Conservation (phyloP, 805 yeast genomes). For the Metschnikowia noctiluminum region DNA sequence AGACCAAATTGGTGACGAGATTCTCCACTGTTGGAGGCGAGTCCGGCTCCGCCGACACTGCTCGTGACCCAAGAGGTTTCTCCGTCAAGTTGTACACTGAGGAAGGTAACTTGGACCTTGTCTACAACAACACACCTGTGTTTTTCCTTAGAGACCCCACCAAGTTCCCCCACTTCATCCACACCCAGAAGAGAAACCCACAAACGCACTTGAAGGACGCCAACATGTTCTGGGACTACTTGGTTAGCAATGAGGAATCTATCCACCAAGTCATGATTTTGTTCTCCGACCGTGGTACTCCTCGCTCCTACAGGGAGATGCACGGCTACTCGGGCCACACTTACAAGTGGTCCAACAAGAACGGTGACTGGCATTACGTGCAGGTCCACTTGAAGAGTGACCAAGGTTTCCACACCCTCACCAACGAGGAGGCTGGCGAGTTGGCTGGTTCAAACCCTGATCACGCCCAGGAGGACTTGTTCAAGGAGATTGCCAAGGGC, state of each 20-base stretch:
- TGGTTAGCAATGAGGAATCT: slow-evolving; percentile 69
- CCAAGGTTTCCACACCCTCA: slow-evolving; percentile 55
- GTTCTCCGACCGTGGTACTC: slow-evolving; percentile 82
- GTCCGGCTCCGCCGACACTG: slow-evolving; percentile 75
- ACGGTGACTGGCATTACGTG: slow-evolving; percentile 75
- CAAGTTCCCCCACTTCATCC: slow-evolving; percentile 85
- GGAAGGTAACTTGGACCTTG: slow-evolving; percentile 82
- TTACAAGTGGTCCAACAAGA: slow-evolving; percentile 71
- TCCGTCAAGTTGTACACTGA: slow-evolving; percentile 78
- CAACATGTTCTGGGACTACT: slow-evolving; percentile 82
- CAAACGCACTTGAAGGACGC: slow-evolving; percentile 75
- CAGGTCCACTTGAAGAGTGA: slow-evolving; percentile 72
- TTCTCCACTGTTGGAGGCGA: slow-evolving; percentile 90
- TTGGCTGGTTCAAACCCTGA: slow-evolving; percentile 80
- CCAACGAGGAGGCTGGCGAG: slow-evolving; percentile 64
- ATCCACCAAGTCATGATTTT: slow-evolving; percentile 70
- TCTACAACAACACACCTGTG: slow-evolving; percentile 81
- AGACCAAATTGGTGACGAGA: slow-evolving; percentile 51
- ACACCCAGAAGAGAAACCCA: slow-evolving; percentile 85
- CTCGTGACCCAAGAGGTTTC: slow-evolving; percentile 86
- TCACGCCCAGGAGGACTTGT: slow-evolving; percentile 74
- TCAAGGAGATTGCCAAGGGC: slow-evolving; percentile 72
- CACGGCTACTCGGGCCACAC: slow-evolving; percentile 84
- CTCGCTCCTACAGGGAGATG: slow-evolving; percentile 71
- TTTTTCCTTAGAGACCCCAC: slow-evolving; percentile 83